Evolutionary conservation across 129 eudicot genomes (phyloP).

Genomic region (Deinandra increscens): DNA sequence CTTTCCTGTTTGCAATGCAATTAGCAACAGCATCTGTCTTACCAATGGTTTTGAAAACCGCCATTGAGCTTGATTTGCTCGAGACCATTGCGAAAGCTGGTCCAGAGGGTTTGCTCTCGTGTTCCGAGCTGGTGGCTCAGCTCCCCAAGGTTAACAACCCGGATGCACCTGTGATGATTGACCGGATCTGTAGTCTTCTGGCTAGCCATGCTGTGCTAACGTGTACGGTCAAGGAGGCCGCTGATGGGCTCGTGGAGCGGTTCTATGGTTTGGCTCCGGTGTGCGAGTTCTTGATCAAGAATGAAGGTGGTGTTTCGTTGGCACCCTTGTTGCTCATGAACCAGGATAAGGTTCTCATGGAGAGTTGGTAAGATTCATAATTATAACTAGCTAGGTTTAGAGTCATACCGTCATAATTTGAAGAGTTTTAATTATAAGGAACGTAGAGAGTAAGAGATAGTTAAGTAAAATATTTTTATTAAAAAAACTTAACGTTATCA

Average conservation of each 20-base stretch:
- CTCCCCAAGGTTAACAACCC: conserved; percentile 30
- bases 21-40: conserved; percentile 34
- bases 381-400: too few species aligned
- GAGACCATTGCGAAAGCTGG: conserved; percentile 40
- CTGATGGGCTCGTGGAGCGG: conserved; percentile 58
- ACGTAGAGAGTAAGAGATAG: too few species aligned
- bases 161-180: conserved; percentile 38
- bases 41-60: conserved; percentile 41
- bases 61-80: conserved; percentile 43
- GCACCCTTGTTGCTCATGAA: conserved; percentile 84
- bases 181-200: conserved; percentile 36
- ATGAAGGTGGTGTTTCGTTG: conserved; percentile 69
- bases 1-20: conserved; percentile 39
- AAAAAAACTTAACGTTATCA: too few species aligned
- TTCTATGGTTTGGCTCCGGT: conserved; percentile 82
- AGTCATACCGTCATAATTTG: too few species aligned
- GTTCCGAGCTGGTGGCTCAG: conserved; percentile 33
- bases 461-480: too few species aligned
- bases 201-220: conserved; percentile 40
- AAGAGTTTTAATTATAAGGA: too few species aligned
- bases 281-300: conserved; percentile 76
- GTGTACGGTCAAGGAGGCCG: conserved; percentile 35
- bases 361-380: conserved; percentile 50
- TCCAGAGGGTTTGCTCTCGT: conserved; percentile 27
- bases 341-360: conserved; percentile 82